phyloP scores from a whole-genome alignment of 768 basidiomycete species.

The Mycena indigotica region DNA sequence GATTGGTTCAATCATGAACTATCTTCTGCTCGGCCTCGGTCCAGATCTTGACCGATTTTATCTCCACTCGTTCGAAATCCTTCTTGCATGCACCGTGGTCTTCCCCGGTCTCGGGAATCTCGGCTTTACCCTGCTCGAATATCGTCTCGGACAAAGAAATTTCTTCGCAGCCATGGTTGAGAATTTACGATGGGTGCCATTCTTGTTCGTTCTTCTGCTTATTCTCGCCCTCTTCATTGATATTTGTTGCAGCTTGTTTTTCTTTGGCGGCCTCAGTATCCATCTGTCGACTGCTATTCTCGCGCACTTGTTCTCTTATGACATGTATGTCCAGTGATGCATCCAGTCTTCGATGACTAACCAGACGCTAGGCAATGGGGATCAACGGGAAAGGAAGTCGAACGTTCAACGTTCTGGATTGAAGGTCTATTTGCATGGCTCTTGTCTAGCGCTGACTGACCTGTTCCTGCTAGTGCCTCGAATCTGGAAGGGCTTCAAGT shows the following conservation, averaged over 20 bases:
- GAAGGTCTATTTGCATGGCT: constrained; percentile 45
- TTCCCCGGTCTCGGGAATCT: constrained; percentile 78
- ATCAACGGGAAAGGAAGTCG: constrained; percentile 76
- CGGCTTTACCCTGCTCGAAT: constrained; percentile 73
- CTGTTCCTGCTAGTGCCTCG: constrained; percentile 55
- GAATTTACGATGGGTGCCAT: constrained; percentile 67
- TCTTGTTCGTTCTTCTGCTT: constrained; percentile 56
- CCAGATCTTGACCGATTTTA: constrained; percentile 74
- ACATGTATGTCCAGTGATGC: constrained; percentile 42
- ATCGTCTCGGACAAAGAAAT: constrained; percentile 66
- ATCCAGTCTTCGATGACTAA: constrained; percentile 4
- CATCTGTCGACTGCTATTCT: constrained; percentile 69
- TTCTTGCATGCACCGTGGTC: constrained; percentile 75
- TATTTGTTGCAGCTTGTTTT: constrained; percentile 68
- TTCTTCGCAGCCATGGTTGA: constrained; percentile 52
- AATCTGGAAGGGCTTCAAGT: constrained; percentile 80
- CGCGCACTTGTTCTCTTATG: constrained; percentile 68
- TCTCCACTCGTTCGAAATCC: constrained; percentile 79
- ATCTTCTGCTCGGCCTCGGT: constrained; percentile 71
- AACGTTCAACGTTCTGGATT: constrained; percentile 86
- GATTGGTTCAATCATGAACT: constrained; percentile 69
- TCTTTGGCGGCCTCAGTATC: constrained; percentile 75
- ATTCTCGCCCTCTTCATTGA: constrained; percentile 1
- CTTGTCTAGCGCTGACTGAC: neutral
- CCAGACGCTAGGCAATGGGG: constrained; percentile 50